Conservation (phyloP, 2,329 filamentous ascomycete genomes). For the Colletotrichum costaricense region DNA sequence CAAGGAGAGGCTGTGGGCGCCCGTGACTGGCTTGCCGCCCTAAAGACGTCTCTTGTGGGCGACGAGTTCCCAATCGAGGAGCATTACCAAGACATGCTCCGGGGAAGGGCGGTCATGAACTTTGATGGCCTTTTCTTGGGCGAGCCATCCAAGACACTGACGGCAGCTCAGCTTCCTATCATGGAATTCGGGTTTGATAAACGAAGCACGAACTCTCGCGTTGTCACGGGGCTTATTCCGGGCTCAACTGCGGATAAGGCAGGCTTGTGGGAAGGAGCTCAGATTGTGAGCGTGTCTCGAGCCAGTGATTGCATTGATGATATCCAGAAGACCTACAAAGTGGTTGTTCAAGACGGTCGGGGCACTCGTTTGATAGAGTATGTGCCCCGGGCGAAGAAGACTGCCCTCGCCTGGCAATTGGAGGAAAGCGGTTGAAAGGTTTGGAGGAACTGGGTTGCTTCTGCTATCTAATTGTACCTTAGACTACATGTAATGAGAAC, state of each 20-base stretch:
- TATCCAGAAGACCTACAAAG: not conserved
- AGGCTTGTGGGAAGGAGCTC: slow-evolving; percentile 13
- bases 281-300: slow-evolving; percentile 7
- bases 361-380: not conserved
- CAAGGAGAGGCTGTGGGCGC: not conserved
- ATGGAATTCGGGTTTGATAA: slow-evolving; percentile 15
- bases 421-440: not conserved
- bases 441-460: too few species aligned
- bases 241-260: not conserved
- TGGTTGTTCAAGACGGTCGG: not conserved
- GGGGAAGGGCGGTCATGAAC: slow-evolving; percentile 1
- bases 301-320: slow-evolving; percentile 11
- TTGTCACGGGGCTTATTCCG: not conserved
- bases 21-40: not conserved
- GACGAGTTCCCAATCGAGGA: not conserved
- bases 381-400: not conserved
- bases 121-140: slow-evolving; percentile 9
- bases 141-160: not conserved
- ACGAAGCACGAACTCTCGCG: not conserved
- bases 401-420: slow-evolving; percentile 14
- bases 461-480: too few species aligned
- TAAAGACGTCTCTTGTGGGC: not conserved
- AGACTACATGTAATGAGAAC: too few species aligned
- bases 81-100: slow-evolving; percentile 14
- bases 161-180: not conserved